Conservation (phyloP, 257 asterid species). For the Nicotiana otophora region DNA sequence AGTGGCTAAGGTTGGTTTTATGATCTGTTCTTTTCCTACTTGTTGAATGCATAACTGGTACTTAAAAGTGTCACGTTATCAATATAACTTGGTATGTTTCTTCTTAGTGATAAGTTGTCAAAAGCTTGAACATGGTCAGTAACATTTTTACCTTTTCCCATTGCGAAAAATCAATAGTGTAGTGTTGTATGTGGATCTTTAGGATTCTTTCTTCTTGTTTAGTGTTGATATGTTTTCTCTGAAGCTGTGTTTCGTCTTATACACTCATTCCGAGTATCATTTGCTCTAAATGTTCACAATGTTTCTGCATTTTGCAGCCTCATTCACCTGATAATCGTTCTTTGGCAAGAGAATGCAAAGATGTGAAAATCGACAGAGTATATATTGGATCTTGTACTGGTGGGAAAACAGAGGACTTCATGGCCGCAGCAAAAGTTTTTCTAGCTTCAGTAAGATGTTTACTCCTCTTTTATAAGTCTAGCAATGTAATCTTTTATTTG, state of each 20-base stretch:
- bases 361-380: conserved; percentile 85
- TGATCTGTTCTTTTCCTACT: background rate
- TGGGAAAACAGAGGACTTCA: conserved; percentile 95
- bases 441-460: conserved; percentile 65
- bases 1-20: conserved; percentile 40
- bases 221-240: background rate
- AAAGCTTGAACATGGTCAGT: background rate
- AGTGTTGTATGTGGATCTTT: background rate
- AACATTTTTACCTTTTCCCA: background rate
- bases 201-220: background rate
- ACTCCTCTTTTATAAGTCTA: background rate
- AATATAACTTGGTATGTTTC: background rate
- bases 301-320: conserved; percentile 45
- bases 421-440: conserved; percentile 93
- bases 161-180: too few relatives aligned
- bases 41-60: background rate
- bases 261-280: background rate
- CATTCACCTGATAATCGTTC: conserved; percentile 99
- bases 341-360: conserved; percentile 93
- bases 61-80: conserved; percentile 31
- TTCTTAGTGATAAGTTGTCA: background rate
- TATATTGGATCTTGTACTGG: conserved; percentile 97
- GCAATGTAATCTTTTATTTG: too few relatives aligned
- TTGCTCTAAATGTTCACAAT: background rate
- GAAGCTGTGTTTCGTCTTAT: background rate